Base-by-base conservation (phyloP, 2,329 filamentous ascomycete genomes). In the Didymella arachidicola region DNA sequence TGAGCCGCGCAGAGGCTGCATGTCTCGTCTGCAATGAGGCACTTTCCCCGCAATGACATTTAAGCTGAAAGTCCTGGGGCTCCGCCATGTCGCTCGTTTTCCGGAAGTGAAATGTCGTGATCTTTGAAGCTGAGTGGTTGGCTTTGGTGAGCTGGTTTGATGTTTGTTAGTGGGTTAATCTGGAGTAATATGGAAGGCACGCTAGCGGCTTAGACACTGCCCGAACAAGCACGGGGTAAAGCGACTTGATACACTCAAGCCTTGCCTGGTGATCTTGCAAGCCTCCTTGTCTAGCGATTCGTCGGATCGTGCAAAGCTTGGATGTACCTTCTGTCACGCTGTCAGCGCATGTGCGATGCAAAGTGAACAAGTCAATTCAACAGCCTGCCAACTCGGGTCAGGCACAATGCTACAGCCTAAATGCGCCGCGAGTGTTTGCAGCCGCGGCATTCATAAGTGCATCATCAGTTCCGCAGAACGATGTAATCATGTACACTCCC, bases 91-190 rank as follows among this genome's bases (percentile, higher is more conserved):
- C 26, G 30, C 25, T 30, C 18, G 22, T 39, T 25, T 30, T 38
- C 7, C 14, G 29, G 34, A 18, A 34, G 11, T 36, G 18, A 22
- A 26, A 30, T 27, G 18, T 19, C 16, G 16, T 42, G 29, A 30
- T 14, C 10, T 25, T 30, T n/a, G 14, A 43, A 38, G 46, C 42
- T 64, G 38, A 67, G 45, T 68, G 65, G 68, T 48, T 34, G 62
- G 27, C 26, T 49, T 47, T 19, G 46, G 45, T 58, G 57, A 59
- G 52, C 32, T 53, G 43, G 54, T 61, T 63, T 65, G 48, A 69
- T 38, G 53, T 61, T 56, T 44, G 60, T 54, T 45, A 60, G 61
- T 50, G 48, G 44, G 44, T 61, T 64, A 63, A 69, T 65, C 32
- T 60, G 36, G 5, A 42, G 51, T 27, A 60, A 55, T 60, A 60